These are phyloP conservation scores for Crithidia fasciculata DNA, from an alignment of 208 protist species.

Conservation along the genomic window DNA sequence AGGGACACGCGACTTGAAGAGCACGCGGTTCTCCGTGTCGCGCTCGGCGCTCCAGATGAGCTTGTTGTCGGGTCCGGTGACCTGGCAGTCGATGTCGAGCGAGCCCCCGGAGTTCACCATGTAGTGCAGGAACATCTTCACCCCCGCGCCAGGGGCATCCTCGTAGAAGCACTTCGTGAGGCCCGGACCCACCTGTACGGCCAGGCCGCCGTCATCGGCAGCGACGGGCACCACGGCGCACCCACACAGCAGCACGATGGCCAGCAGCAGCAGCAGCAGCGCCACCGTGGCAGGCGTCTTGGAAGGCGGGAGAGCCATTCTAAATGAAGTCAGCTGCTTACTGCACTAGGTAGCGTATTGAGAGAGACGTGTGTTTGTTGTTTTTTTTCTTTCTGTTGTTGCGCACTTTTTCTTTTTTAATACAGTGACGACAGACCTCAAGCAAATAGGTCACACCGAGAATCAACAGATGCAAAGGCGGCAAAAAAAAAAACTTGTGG, in stretches of 20 bases:
- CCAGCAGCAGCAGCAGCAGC: conserved; percentile 3
- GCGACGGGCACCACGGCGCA: neutral
- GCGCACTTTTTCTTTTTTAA: too few species aligned
- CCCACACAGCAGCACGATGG: conserved; percentile 32
- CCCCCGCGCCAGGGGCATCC: conserved; percentile 44
- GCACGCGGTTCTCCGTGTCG: conserved; percentile 67
- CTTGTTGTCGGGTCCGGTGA: conserved; percentile 54
- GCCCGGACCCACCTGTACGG: conserved; percentile 55
- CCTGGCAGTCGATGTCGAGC: conserved; percentile 74
- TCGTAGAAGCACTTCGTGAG: conserved; percentile 87
- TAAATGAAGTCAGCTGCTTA: too few species aligned
- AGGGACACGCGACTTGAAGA: conserved; percentile 74
- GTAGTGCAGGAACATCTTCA: conserved; percentile 82
- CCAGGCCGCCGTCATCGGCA: conserved; percentile 53
- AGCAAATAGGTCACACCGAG: too few species aligned
- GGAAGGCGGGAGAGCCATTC: neutral
- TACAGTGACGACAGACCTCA: too few species aligned
- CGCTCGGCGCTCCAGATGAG: conserved; percentile 63
- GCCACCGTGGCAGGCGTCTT: neutral
- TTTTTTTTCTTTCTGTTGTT: too few species aligned
- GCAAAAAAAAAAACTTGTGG: too few species aligned
- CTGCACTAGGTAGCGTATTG: too few species aligned
- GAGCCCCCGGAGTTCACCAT: conserved; percentile 78
- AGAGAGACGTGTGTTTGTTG: too few species aligned
- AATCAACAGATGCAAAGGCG: too few species aligned